Evolutionary conservation across 257 asterid species (phyloP).

Genomic region (Catharanthus roseus): DNA sequence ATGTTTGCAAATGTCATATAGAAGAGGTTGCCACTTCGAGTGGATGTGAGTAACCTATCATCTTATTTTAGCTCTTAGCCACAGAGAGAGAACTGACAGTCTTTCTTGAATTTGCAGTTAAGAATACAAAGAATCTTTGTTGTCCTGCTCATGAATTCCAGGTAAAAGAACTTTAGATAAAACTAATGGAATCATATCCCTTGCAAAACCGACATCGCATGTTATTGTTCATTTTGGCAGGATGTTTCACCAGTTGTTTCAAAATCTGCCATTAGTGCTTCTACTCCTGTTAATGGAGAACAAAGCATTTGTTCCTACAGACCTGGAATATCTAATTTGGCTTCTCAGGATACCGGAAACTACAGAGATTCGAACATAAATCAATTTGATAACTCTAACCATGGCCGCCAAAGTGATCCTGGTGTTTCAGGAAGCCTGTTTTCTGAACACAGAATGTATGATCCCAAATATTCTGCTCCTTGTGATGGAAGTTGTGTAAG

Average conservation of each 20-base stretch:
- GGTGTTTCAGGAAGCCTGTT: constrained; percentile 31
- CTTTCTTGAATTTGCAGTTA: constrained; percentile 42
- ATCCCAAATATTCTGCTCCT: constrained; percentile 32
- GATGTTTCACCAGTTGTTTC: constrained; percentile 58
- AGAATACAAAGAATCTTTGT: constrained; percentile 26
- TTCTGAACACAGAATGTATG: constrained; percentile 22
- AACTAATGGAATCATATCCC: constrained; percentile 12
- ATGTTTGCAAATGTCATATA: constrained; percentile 23
- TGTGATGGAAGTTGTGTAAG: constrained; percentile 52
- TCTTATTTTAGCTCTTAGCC: constrained; percentile 8
- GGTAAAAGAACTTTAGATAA: constrained; percentile 32
- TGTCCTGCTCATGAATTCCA: constrained; percentile 36
- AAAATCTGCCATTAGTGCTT: constrained; percentile 38
- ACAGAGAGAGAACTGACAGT: constrained; percentile 24
- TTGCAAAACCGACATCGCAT: constrained; percentile 9
- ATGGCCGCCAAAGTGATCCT: constrained; percentile 24
- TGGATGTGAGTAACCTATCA: constrained; percentile 49
- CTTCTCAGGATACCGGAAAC: constrained; percentile 27
- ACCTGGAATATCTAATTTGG: constrained; percentile 37
- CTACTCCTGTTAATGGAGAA: constrained; percentile 36
- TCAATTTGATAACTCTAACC: constrained; percentile 32
- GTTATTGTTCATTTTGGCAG: constrained; percentile 35
- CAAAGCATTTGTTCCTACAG: constrained; percentile 48
- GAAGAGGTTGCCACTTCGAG: constrained; percentile 73
- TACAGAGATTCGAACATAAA: constrained; percentile 32